These are phyloP conservation scores for Breynia disticha DNA, from an alignment of 441 rosid genomes.

Conservation along the genomic window DNA sequence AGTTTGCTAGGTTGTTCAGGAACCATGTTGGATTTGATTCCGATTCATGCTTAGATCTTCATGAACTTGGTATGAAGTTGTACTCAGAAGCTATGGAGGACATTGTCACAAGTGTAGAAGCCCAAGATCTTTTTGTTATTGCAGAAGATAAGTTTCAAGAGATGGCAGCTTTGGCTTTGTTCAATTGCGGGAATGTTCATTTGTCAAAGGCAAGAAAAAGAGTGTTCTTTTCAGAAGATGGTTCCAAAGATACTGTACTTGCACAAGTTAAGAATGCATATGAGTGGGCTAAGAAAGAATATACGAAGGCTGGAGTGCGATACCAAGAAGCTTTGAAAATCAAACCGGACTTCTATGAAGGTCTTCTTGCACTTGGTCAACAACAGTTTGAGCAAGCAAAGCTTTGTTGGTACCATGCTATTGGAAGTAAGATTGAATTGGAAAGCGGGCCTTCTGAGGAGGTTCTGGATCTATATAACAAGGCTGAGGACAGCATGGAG, in stretches of 20 bases:
- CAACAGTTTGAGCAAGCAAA: constrained; percentile 89
- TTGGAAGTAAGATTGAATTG: constrained; percentile 52
- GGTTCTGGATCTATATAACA: constrained; percentile 72
- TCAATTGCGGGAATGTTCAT: constrained; percentile 97
- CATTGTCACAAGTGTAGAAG: constrained; percentile 73
- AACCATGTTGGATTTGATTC: constrained; percentile 92
- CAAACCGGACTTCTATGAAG: constrained; percentile 89
- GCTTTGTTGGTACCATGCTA: constrained; percentile 83
- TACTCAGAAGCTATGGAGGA: constrained; percentile 95
- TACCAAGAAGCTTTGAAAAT: constrained; percentile 69
- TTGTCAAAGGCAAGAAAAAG: constrained; percentile 84
- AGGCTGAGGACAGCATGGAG: constrained; percentile 88
- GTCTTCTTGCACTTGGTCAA: constrained; percentile 79
- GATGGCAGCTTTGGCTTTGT: constrained; percentile 92
- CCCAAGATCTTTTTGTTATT: constrained; percentile 70
- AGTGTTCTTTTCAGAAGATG: constrained; percentile 57
- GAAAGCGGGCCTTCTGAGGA: constrained; percentile 60
- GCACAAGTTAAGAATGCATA: constrained; percentile 46
- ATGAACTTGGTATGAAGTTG: constrained; percentile 85
- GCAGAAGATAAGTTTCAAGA: constrained; percentile 92
- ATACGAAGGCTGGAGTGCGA: constrained; percentile 48
- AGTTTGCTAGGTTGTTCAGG: constrained; percentile 82
- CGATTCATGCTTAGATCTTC: constrained; percentile 85
- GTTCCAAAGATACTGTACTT: constrained; percentile 47
- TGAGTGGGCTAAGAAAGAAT: constrained; percentile 68